These are phyloP conservation scores for Plasmodium vinckei DNA, from an alignment of 169 alveolate species.

Conservation along the genomic window DNA sequence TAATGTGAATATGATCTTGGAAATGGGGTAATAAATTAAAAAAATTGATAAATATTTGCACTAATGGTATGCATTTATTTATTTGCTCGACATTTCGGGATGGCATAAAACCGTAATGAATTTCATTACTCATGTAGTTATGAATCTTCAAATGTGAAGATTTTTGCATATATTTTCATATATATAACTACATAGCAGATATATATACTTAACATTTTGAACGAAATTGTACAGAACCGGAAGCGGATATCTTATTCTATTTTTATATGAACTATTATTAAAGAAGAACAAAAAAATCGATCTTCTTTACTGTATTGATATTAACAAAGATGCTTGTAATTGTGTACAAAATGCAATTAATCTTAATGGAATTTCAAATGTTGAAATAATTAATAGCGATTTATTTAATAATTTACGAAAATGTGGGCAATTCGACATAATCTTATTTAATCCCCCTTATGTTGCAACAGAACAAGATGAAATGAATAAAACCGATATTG, in stretches of 20 bases:
- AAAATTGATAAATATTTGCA: constrained; percentile 1
- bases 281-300: constrained; percentile 31
- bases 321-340: constrained; percentile 53
- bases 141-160: not conserved
- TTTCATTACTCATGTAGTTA: not conserved
- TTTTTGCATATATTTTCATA: not conserved
- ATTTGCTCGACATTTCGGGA: too few relatives aligned
- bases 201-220: not conserved
- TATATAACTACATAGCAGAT: not conserved
- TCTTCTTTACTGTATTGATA: constrained; percentile 58
- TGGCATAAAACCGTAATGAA: too few relatives aligned
- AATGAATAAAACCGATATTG: constrained; percentile 58
- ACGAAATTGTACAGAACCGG: constrained; percentile 32
- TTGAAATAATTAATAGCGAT: constrained; percentile 42
- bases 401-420: constrained; percentile 41
- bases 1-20: constrained; percentile 21
- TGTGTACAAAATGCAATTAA: constrained; percentile 33
- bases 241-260: constrained; percentile 52
- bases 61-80: not conserved
- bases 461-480: constrained; percentile 64
- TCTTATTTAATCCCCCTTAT: constrained; percentile 73
- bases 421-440: constrained; percentile 48
- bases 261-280: constrained; percentile 33
- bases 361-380: constrained; percentile 42
- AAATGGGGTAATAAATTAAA: constrained; percentile 66